Evolutionary conservation across 306 rosid species (phyloP), one percentile per base, ranked within the genome.

Genomic region (Prunus armeniaca): DNA sequence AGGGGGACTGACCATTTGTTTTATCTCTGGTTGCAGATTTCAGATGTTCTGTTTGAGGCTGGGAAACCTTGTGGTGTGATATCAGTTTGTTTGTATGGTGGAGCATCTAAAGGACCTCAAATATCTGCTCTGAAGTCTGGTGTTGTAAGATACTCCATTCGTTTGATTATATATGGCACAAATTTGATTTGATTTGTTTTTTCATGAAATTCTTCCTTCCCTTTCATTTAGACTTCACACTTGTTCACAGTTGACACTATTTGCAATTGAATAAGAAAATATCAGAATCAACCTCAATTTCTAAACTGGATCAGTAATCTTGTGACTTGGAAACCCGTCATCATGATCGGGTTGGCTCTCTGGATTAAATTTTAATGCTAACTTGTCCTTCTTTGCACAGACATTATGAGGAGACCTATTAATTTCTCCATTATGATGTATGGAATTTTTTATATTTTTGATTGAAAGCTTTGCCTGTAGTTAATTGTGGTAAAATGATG

Each of bases 31-130:
- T 84, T 71, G 43, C 88, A 95, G 99, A 92, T 92, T 84, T 92
- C 93, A 58, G 96, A 89, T 75, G 99, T 95, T 54, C 77, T 95
- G 41, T 86, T 87, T 79, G 93, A 92, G 72, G 97, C 97, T 55
- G 97, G 99, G 76, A 78, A 76, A 46, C 83, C 97, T 65, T 90
- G 96, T 79, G 97, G 91, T 24, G 96, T 92, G 78, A 75, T 78
- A 61, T 84, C 97, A 62, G 75, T 93, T 72, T 89, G 97, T 81
- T 74, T 95, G 85, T 92, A 92, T 57, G 99, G 99, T 79, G 99
- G 99, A 85, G 90, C 96, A 65, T 87, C 97, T 71, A 95, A 92
- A 86, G 90, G 86, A 65, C 95, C 93, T 30, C 99, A 95, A 73
- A 92, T 92, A 77, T 76, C 93, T 67, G 41, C 89, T 46, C 82